Percentiles rank a stretch among this genome's conserved stretches.
Conservation (phyloP, 176 grass and related monocot genomes). For the Avena atlantica region DNA sequence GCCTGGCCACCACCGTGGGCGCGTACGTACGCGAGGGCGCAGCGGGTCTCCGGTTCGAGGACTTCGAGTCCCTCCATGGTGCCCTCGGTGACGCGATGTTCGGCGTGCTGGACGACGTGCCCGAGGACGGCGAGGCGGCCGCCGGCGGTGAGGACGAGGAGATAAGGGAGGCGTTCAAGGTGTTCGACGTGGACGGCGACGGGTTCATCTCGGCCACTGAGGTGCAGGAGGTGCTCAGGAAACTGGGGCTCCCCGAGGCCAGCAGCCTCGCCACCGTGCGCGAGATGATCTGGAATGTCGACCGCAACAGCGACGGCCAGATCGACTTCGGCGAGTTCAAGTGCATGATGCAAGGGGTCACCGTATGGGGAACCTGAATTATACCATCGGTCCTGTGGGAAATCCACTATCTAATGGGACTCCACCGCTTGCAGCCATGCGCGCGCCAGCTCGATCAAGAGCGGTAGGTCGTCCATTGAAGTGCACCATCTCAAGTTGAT, state of each 20-base stretch:
- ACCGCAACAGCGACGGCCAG: constrained; percentile 48
- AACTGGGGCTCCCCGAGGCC: background rate
- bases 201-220: constrained; percentile 69
- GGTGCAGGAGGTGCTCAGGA: constrained; percentile 48
- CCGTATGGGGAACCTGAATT: constrained; percentile 45
- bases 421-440: background rate
- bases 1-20: constrained; percentile 3
- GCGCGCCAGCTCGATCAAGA: background rate
- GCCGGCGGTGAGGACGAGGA: constrained; percentile 36
- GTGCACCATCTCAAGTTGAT: background rate
- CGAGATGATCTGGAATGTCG: constrained; percentile 72
- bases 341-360: constrained; percentile 68
- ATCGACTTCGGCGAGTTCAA: constrained; percentile 64
- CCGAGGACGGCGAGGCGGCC: background rate
- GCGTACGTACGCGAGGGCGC: constrained; percentile 35
- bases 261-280: constrained; percentile 51
- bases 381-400: background rate
- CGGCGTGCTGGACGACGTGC: background rate
- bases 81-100: constrained; percentile 43
- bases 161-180: constrained; percentile 73
- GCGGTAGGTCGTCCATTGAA: background rate
- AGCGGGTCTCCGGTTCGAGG: constrained; percentile 45
- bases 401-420: no score
- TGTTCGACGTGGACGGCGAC: constrained; percentile 73
- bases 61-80: constrained; percentile 55